Evolutionary conservation across 768 basidiomycete genomes (phyloP).

Genomic region (Rhizopogon salebrosus): DNA sequence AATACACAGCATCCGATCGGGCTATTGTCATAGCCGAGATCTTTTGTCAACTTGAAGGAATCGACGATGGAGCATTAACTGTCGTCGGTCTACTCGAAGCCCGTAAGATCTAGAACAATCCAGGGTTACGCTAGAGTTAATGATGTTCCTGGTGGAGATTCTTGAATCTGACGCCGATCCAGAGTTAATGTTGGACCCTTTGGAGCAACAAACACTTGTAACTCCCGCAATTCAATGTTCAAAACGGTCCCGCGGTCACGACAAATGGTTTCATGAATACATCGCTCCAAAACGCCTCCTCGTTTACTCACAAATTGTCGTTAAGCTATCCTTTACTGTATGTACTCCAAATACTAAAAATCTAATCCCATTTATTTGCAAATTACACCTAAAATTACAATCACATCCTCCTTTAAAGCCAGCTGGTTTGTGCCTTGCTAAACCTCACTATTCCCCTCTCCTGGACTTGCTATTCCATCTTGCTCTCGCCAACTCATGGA

Average conservation of each 20-base stretch:
- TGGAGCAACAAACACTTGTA: background rate
- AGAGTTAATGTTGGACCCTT: background rate
- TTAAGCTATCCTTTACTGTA: background rate
- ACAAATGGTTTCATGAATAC: background rate
- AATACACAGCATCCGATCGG: background rate
- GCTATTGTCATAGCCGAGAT: background rate
- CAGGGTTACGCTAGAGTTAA: background rate
- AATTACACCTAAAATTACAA: slow-evolving; percentile 5
- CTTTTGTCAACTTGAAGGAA: too few relatives aligned
- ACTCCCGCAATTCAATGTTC: too few relatives aligned
- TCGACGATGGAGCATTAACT: too few relatives aligned
- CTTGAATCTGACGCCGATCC: background rate
- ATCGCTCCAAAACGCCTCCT: background rate
- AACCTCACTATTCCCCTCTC: slow-evolving; percentile 7
- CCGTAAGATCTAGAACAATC: background rate
- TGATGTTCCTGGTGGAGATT: background rate
- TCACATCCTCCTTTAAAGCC: slow-evolving; percentile 13
- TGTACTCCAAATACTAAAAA: background rate
- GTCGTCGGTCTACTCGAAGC: too few relatives aligned
- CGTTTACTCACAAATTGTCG: background rate
- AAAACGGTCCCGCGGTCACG: too few relatives aligned
- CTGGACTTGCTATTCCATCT: background rate
- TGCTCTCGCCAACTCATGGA: slow-evolving; percentile 12
- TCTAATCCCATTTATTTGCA: background rate
- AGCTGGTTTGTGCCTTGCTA: background rate